Conservation (phyloP, 2,329 filamentous ascomycete species). For the Cladosporium halotolerans region DNA sequence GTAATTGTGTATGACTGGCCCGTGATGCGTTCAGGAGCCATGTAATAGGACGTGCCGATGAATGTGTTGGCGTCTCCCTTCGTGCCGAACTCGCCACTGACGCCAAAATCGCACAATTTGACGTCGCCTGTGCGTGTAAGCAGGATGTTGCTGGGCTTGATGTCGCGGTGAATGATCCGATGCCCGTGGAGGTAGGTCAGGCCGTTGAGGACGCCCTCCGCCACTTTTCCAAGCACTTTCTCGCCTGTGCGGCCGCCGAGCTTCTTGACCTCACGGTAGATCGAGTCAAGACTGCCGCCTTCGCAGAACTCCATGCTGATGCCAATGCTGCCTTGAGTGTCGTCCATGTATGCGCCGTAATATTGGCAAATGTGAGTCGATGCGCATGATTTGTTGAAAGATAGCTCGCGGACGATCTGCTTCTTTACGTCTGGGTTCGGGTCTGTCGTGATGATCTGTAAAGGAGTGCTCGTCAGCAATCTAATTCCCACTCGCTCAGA, state of each 20-base stretch:
- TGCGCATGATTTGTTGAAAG: slow-evolving; percentile 96
- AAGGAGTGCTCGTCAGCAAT: slow-evolving; percentile 1
- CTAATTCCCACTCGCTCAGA: background rate
- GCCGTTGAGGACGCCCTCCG: slow-evolving; percentile 88
- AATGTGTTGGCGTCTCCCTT: slow-evolving; percentile 99
- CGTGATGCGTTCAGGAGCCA: slow-evolving; percentile 97
- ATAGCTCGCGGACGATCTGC: slow-evolving; percentile 91
- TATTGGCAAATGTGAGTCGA: slow-evolving; percentile 96
- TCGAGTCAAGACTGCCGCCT: slow-evolving; percentile 89
- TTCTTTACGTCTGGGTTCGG: slow-evolving; percentile 97
- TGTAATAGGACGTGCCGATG: slow-evolving; percentile 98
- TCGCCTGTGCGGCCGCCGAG: slow-evolving; percentile 91
- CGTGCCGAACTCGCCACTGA: slow-evolving; percentile 94
- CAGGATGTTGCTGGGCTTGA: slow-evolving; percentile 96
- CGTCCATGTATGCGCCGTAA: slow-evolving; percentile 94
- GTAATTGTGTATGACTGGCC: slow-evolving; percentile 98
- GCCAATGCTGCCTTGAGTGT: slow-evolving; percentile 91
- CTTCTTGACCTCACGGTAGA: slow-evolving; percentile 96
- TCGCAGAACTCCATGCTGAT: slow-evolving; percentile 99
- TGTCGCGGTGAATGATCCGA: slow-evolving; percentile 97
- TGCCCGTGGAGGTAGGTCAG: slow-evolving; percentile 91
- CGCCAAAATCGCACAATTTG: slow-evolving; percentile 97
- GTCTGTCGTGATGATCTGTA: slow-evolving; percentile 91
- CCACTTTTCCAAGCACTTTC: slow-evolving; percentile 94
- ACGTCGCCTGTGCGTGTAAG: slow-evolving; percentile 88